Base-by-base conservation (phyloP, 805 yeast genomes). In the Starmerella asiatica region DNA sequence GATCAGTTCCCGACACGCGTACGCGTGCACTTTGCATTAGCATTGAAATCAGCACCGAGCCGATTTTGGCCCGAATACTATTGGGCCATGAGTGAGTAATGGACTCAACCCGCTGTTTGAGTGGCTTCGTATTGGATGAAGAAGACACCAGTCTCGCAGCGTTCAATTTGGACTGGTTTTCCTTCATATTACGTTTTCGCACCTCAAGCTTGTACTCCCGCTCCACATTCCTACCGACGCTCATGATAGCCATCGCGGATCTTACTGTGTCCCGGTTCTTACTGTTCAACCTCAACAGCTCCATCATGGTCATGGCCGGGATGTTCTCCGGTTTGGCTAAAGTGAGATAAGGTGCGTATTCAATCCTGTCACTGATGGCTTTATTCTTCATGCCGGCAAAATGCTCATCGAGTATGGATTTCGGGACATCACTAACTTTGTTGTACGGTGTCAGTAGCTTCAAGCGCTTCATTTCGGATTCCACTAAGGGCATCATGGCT, bases 221-320 rank as follows among this genome's bases (percentile, higher is more conserved):
- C 56, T 88, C 95, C 18, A 88, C 67, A 11, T 93, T 85, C 48
- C 70, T 75, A 7, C 95, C 94, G 4, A 88, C 84, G 0, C 80
- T 67, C 16, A 79, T 63, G 14, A 85, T 82, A 0, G 93, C 85
- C 48, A 82, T 69, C 0, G 93, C 82, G 0, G 88, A 77, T 50
- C 86, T 69, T 73, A 84, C 76, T 30, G 94, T 95, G 46, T 80
- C 84, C 2, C 49, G 32, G 23, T 76, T 69, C 2, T 86, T 74
- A 3, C 85, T 72, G 46, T 78, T 74, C 39, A 80, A 60, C 47
- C 79, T 79, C 51, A 88, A 61, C 27, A 85, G 54, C 59, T 88
- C 97, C 52, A 88, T 62, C 51, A 88, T 80, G 0, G 95, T 75
- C 38, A 85, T 75, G 2, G 83, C 86, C 15, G 85, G 75, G 67